phyloP scores from a whole-genome alignment of 2,329 filamentous ascomycete genomes.

The Paramyrothecium roridum region DNA sequence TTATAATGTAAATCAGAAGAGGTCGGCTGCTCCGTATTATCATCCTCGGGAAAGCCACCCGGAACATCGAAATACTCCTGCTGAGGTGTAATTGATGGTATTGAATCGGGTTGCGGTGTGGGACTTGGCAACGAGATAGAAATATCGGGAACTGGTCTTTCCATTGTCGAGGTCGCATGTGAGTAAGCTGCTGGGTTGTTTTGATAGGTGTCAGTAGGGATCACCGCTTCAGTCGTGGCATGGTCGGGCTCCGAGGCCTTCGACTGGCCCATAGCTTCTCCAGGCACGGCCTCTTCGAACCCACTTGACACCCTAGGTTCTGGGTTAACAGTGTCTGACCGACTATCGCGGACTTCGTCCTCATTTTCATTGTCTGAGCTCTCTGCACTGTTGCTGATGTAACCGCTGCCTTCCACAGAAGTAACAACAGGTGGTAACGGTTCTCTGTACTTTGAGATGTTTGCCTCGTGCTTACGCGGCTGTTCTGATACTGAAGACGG shows the following conservation, averaged over 20 bases:
- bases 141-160: conserved; percentile 35
- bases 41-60: conserved; percentile 53
- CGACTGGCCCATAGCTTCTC: neutral
- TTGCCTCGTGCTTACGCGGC: conserved; percentile 48
- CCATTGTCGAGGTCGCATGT: neutral
- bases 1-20: neutral
- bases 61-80: conserved; percentile 49
- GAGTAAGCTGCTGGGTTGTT: neutral
- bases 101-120: conserved; percentile 13
- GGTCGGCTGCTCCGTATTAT: conserved; percentile 8
- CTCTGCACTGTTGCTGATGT: conserved; percentile 53
- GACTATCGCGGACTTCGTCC: conserved; percentile 6
- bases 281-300: too few species aligned
- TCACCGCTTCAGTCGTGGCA: neutral
- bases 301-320: neutral
- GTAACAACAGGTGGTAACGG: conserved; percentile 70
- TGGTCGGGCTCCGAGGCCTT: neutral
- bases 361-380: conserved; percentile 32
- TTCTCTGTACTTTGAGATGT: conserved; percentile 56
- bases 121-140: conserved; percentile 43
- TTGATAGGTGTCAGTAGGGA: neutral
- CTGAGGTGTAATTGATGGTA: conserved; percentile 11
- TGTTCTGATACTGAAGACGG: conserved; percentile 53
- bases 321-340: neutral
- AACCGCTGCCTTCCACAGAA: conserved; percentile 63